Evolutionary conservation across 179 eudicot genomes (phyloP).

Genomic region (Actinidia polygama): DNA sequence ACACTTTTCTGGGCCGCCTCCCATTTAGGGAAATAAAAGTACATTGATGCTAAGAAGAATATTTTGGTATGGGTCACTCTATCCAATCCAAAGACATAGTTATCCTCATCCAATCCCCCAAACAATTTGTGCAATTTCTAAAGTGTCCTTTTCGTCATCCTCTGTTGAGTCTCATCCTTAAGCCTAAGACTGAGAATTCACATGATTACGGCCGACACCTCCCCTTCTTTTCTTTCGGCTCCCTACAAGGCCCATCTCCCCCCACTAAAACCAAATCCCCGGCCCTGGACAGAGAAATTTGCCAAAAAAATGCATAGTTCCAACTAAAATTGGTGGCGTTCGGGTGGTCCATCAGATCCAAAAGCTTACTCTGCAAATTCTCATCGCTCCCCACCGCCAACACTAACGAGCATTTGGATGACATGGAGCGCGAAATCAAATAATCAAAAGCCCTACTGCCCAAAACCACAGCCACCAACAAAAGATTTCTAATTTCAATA

Average conservation of each 20-base stretch:
- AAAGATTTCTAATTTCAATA: not conserved
- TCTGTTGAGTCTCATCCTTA: slow-evolving; percentile 82
- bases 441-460: slow-evolving; percentile 82
- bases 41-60: slow-evolving; percentile 90
- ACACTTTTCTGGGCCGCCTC: slow-evolving; percentile 84
- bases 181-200: slow-evolving; percentile 47
- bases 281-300: slow-evolving; percentile 63
- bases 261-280: slow-evolving; percentile 87
- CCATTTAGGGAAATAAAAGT: slow-evolving; percentile 71
- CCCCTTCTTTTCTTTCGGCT: slow-evolving; percentile 80
- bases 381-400: slow-evolving; percentile 58
- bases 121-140: slow-evolving; percentile 76
- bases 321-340: slow-evolving; percentile 66
- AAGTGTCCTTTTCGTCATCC: slow-evolving; percentile 80
- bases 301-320: slow-evolving; percentile 99
- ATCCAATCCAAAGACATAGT: slow-evolving; percentile 81
- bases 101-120: slow-evolving; percentile 83
- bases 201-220: slow-evolving; percentile 55
- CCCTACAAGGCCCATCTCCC: slow-evolving; percentile 98
- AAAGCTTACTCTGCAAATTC: slow-evolving; percentile 70
- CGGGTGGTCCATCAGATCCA: slow-evolving; percentile 82
- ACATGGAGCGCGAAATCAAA: slow-evolving; percentile 61
- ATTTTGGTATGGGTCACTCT: slow-evolving; percentile 91
- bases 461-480: slow-evolving; percentile 58
- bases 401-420: slow-evolving; percentile 66